A percentile compares a stretch with the other conserved stretches of the same genome.
Evolutionary conservation across 257 asterid genomes (phyloP).

Genomic region (Nicotiana noctiflora): DNA sequence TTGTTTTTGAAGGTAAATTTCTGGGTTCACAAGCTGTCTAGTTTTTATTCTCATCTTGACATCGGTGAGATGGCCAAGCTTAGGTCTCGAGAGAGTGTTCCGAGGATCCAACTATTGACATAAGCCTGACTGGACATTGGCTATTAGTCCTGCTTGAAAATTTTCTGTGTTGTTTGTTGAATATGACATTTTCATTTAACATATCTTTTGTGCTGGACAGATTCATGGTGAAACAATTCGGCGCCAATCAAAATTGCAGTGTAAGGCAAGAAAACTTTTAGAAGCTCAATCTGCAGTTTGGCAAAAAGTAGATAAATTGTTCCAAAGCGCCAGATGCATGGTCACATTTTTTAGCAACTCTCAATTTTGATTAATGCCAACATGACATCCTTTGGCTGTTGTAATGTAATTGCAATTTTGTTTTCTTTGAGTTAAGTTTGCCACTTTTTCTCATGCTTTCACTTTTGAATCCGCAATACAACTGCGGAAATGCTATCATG

Average conservation of each 20-base stretch:
- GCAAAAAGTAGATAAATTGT: slow-evolving; percentile 62
- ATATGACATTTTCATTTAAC: neutral
- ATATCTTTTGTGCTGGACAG: slow-evolving; percentile 26
- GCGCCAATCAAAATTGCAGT: slow-evolving; percentile 47
- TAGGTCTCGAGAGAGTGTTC: neutral
- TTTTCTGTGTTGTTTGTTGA: neutral
- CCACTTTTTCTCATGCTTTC: neutral
- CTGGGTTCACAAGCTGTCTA: neutral
- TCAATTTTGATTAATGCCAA: slow-evolving; percentile 39
- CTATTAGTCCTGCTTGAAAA: neutral
- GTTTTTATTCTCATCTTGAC: neutral
- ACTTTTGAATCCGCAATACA: neutral
- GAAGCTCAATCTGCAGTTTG: slow-evolving; percentile 62
- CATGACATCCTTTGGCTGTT: neutral
- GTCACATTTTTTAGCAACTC: slow-evolving; percentile 74
- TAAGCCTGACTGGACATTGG: neutral
- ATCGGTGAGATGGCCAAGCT: neutral
- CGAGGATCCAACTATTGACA: neutral
- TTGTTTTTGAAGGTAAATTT: slow-evolving; percentile 67
- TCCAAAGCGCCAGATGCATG: slow-evolving; percentile 77
- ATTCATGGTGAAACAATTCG: slow-evolving; percentile 82
- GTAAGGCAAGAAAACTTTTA: slow-evolving; percentile 56
- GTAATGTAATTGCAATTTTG: slow-evolving; percentile 7
- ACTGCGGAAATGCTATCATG: too few species aligned
- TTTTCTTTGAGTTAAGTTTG: neutral